Conservation (phyloP, 768 basidiomycete species). For the Gautieria morchelliformis region DNA sequence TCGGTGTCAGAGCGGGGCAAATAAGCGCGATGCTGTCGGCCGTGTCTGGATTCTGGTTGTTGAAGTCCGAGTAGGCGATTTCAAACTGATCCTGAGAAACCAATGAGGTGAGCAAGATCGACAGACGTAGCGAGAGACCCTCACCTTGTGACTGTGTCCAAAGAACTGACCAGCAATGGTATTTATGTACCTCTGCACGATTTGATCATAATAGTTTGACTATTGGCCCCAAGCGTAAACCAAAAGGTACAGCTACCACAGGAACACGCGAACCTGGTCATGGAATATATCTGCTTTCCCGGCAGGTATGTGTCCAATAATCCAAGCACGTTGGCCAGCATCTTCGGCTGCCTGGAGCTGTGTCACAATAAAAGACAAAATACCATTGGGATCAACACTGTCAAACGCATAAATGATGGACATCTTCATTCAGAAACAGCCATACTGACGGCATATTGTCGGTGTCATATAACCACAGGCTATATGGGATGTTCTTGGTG, state of each 20-base stretch:
- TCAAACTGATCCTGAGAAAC: conserved; percentile 43
- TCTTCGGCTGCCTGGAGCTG: conserved; percentile 53
- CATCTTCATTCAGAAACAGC: too few relatives aligned
- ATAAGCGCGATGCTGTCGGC: conserved; percentile 41
- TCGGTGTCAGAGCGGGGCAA: conserved; percentile 49
- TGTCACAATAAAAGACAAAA: conserved; percentile 42
- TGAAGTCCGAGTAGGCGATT: conserved; percentile 48
- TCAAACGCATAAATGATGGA: not conserved
- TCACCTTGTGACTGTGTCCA: conserved; percentile 45
- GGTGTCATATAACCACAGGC: conserved; percentile 54
- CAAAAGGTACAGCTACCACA: not conserved
- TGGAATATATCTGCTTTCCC: conserved; percentile 37
- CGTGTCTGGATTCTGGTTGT: conserved; percentile 31
- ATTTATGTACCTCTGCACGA: conserved; percentile 48
- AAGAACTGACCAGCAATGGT: conserved; percentile 55
- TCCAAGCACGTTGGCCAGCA: conserved; percentile 50
- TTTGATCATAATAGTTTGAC: conserved; percentile 57
- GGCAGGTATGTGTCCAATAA: conserved; percentile 51
- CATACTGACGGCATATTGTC: conserved; percentile 33
- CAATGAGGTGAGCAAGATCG: not conserved
- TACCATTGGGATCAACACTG: conserved; percentile 50
- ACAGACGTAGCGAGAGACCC: conserved; percentile 5
- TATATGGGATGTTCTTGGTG: conserved; percentile 12
- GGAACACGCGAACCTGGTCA: conserved; percentile 33
- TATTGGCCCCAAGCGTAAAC: conserved; percentile 12